Percentiles rank a stretch among this genome's conserved stretches.
phyloP scores from a whole-genome alignment of 495 filamentous ascomycete species.

The Trichocladium antarcticum region DNA sequence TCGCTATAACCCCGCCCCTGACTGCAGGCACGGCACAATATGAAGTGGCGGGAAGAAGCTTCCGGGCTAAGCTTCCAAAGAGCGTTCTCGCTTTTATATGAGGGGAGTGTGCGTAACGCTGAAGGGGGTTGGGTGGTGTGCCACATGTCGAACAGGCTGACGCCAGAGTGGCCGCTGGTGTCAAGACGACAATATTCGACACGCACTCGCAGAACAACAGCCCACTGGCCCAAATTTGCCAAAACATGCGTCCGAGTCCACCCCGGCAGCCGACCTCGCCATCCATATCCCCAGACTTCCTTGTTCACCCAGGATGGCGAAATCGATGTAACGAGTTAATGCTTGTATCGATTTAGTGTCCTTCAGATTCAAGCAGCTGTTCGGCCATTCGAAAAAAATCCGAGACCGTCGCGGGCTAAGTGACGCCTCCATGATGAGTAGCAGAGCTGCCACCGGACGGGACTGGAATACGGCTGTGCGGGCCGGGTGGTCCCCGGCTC shows the following conservation, averaged over 20 bases:
- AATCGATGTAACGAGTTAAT: neutral
- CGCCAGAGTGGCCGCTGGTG: too few species aligned
- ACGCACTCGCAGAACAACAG: neutral
- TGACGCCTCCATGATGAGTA: slow-evolving; percentile 12
- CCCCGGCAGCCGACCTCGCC: neutral
- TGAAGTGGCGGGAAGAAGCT: neutral
- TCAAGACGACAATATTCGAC: too few species aligned
- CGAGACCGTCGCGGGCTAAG: neutral
- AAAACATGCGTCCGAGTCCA: neutral
- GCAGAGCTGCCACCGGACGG: slow-evolving; percentile 1
- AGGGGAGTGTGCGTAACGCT: neutral
- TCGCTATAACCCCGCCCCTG: neutral
- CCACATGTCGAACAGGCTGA: too few species aligned
- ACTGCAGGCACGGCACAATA: neutral
- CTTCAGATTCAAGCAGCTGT: neutral
- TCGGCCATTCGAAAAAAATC: neutral
- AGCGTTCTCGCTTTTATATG: neutral
- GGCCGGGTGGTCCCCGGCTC: slow-evolving; percentile 16
- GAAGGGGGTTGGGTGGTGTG: too few species aligned
- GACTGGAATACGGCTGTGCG: slow-evolving; percentile 10
- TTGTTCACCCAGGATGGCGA: neutral
- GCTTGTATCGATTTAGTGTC: neutral
- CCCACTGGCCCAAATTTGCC: neutral
- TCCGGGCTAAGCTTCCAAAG: neutral
- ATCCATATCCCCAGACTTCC: neutral